Evolutionary conservation across 805 yeast genomes (phyloP).

Genomic region (Phaffomyces opuntiae): DNA sequence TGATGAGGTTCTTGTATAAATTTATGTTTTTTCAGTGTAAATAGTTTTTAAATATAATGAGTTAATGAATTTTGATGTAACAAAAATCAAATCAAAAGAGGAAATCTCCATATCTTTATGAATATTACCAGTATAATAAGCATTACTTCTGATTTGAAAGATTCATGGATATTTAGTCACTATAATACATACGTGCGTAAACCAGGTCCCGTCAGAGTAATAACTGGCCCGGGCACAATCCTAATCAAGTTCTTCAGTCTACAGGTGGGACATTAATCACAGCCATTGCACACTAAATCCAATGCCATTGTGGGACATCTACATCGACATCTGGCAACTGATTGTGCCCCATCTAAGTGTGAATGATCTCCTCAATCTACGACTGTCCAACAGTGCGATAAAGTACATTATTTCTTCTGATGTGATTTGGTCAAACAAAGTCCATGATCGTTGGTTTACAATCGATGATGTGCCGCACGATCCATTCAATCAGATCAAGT

Average conservation of each 20-base stretch:
- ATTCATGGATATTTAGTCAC: neutral
- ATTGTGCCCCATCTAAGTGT: slow-evolving; percentile 2
- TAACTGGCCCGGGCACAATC: no score
- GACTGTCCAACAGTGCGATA: slow-evolving; percentile 4
- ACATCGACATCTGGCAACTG: slow-evolving; percentile 15
- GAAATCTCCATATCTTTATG: no score
- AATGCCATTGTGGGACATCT: slow-evolving; percentile 10
- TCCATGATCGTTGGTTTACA: slow-evolving; percentile 10
- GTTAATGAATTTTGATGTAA: neutral
- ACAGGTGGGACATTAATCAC: no score
- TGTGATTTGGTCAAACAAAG: slow-evolving; percentile 13
- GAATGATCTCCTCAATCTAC: slow-evolving; percentile 11
- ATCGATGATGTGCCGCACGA: slow-evolving; percentile 6
- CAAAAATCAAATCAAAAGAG: neutral
- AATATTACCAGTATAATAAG: no score
- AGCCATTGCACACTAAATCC: no score
- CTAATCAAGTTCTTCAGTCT: no score
- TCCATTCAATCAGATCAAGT: neutral
- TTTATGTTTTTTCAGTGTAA: neutral
- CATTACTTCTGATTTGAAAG: no score
- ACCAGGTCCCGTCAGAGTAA: no score
- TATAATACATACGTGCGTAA: no score
- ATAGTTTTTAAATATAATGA: neutral
- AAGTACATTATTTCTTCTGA: slow-evolving; percentile 4
- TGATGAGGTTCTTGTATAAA: neutral